Percentiles rank a stretch among this genome's conserved stretches.
Conservation (phyloP, 2,329 filamentous ascomycete species). For the Aureobasidium uvarum region DNA sequence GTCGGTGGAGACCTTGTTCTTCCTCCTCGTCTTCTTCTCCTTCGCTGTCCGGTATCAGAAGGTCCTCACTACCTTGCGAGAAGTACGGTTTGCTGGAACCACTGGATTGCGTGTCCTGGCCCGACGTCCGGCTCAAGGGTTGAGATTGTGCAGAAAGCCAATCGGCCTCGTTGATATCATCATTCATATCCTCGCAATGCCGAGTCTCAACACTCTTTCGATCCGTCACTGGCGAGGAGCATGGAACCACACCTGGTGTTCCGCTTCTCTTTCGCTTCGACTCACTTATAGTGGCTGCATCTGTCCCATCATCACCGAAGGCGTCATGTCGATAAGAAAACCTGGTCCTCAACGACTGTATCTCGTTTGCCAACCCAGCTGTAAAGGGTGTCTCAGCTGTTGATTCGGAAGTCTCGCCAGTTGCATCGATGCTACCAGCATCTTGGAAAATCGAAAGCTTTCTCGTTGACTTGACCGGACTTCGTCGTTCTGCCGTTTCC, state of each 20-base stretch:
- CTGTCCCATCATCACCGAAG: conserved; percentile 27
- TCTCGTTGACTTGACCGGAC: conserved; percentile 23
- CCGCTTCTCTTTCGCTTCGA: conserved; percentile 7
- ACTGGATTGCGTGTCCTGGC: conserved; percentile 18
- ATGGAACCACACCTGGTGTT: not conserved
- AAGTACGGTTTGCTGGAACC: conserved; percentile 5
- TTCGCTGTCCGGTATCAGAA: conserved; percentile 48
- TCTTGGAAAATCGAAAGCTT: conserved; percentile 28
- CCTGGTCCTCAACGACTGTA: conserved; percentile 34
- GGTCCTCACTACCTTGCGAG: conserved; percentile 48
- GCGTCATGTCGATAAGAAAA: conserved; percentile 32
- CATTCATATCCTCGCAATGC: conserved; percentile 22
- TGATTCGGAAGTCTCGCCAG: conserved; percentile 31
- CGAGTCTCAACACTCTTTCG: not conserved
- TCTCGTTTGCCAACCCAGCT: conserved; percentile 30
- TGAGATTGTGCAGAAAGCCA: conserved; percentile 33
- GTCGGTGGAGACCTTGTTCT: conserved; percentile 30
- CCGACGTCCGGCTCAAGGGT: conserved; percentile 31
- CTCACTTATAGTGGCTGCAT: not conserved
- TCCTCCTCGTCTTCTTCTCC: conserved; percentile 37
- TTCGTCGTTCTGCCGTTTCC: conserved; percentile 33
- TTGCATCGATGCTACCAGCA: conserved; percentile 27
- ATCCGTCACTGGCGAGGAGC: conserved; percentile 11
- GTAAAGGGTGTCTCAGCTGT: conserved; percentile 26
- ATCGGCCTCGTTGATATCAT: conserved; percentile 32